Conservation (phyloP, 495 filamentous ascomycete genomes). For the Hypoxylon lienhwacheense region DNA sequence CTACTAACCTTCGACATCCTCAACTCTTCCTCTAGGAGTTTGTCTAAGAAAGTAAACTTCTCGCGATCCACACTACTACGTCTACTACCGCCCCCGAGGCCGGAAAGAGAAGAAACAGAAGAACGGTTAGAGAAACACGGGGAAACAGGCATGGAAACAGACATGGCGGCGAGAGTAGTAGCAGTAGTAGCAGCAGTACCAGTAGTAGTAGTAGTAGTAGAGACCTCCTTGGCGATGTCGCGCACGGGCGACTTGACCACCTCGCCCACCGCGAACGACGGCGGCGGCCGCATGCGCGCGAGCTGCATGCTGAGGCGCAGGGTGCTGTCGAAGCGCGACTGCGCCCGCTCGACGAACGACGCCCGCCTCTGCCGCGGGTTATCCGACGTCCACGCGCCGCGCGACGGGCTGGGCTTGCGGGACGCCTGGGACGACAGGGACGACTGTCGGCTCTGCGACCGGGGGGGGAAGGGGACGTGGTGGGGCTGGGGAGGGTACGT, state of each 20-base stretch:
- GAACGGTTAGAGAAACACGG: too few species aligned
- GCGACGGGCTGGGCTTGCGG: conserved; percentile 1
- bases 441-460: too few species aligned
- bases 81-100: too few species aligned
- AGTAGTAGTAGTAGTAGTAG: too few species aligned
- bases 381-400: conserved; percentile 21
- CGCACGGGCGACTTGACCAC: conserved; percentile 3
- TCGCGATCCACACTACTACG: too few species aligned
- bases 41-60: too few species aligned
- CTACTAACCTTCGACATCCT: too few species aligned
- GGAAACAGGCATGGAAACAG: too few species aligned
- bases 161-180: too few species aligned
- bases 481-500: not conserved
- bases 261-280: conserved; percentile 21
- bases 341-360: conserved; percentile 19
- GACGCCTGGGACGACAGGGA: not conserved
- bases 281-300: not conserved
- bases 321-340: not conserved
- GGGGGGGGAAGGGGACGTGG: not conserved
- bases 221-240: not conserved
- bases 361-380: conserved; percentile 3
- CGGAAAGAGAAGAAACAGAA: too few species aligned
- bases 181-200: too few species aligned
- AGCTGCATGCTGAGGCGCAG: conserved; percentile 11
- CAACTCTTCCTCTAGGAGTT: too few species aligned